A percentile compares a stretch with the other conserved stretches of the same genome.
Conservation (phyloP, 192 early-diverging fungal species). For the Allomyces macrogynus region DNA sequence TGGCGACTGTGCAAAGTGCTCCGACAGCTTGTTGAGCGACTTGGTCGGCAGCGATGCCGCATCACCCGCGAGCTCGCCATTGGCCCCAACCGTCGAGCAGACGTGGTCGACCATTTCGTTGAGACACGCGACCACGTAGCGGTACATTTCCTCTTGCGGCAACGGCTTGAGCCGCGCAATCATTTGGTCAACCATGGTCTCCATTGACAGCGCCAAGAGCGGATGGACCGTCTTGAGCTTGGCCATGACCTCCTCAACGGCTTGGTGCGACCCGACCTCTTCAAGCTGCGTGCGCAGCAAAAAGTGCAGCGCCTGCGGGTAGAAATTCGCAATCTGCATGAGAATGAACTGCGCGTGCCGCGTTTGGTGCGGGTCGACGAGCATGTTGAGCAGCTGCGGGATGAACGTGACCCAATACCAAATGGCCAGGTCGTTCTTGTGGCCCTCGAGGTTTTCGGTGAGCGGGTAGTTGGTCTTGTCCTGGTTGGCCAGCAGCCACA, state of each 20-base stretch:
- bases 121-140: slow-evolving; percentile 75
- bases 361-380: slow-evolving; percentile 47
- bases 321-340: slow-evolving; percentile 83
- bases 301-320: slow-evolving; percentile 76
- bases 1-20: background rate
- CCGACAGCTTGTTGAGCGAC: background rate
- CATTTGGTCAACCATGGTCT: slow-evolving; percentile 98
- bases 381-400: slow-evolving; percentile 68
- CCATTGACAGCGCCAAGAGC: slow-evolving; percentile 82
- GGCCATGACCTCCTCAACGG: slow-evolving; percentile 86
- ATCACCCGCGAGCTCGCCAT: background rate
- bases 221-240: slow-evolving; percentile 89
- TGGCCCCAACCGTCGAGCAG: background rate
- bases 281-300: slow-evolving; percentile 81
- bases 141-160: slow-evolving; percentile 93
- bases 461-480: slow-evolving; percentile 59
- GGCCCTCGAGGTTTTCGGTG: slow-evolving; percentile 59
- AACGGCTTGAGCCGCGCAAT: slow-evolving; percentile 76
- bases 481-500: slow-evolving; percentile 76
- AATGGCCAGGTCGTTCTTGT: slow-evolving; percentile 73
- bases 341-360: slow-evolving; percentile 62
- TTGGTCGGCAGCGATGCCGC: background rate
- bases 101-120: slow-evolving; percentile 29
- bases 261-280: slow-evolving; percentile 50
- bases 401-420: slow-evolving; percentile 99